Conservation (phyloP, 2,329 filamentous ascomycete genomes). For the Aspergillus udagawae region DNA sequence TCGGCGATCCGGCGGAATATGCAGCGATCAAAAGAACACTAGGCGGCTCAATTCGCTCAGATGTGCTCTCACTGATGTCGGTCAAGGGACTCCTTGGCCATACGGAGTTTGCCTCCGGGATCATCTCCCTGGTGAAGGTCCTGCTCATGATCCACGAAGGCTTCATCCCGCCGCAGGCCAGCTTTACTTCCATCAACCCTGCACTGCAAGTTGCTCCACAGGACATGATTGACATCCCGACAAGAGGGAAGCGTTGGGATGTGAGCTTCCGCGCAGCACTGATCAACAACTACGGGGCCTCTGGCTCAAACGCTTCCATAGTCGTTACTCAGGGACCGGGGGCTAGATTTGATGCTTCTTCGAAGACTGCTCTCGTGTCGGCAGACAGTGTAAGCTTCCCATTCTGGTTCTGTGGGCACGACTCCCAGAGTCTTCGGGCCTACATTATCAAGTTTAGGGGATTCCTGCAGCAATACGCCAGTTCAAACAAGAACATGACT, state of each 20-base stretch:
- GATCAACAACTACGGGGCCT: slow-evolving; percentile 18
- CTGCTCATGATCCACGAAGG: slow-evolving; percentile 25
- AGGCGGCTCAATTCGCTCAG: slow-evolving; percentile 6
- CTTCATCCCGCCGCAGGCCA: slow-evolving; percentile 23
- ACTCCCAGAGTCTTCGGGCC: not conserved
- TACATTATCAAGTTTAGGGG: not conserved
- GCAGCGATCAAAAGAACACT: slow-evolving; percentile 19
- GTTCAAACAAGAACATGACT: not conserved
- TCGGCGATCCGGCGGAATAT: slow-evolving; percentile 29
- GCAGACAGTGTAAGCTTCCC: not conserved
- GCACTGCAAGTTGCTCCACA: slow-evolving; percentile 6
- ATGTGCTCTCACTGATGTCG: slow-evolving; percentile 22
- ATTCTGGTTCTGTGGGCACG: slow-evolving; percentile 2
- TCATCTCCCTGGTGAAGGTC: slow-evolving; percentile 25
- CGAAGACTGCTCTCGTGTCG: slow-evolving; percentile 7
- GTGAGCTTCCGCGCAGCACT: slow-evolving; percentile 18
- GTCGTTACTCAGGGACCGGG: slow-evolving; percentile 1
- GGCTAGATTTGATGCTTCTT: not conserved
- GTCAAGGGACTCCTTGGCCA: slow-evolving; percentile 35
- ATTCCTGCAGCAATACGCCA: not conserved
- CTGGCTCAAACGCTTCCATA: slow-evolving; percentile 10
- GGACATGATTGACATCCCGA: slow-evolving; percentile 11
- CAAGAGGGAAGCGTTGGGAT: slow-evolving; percentile 10
- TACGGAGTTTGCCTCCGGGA: slow-evolving; percentile 28
- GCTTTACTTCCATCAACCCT: slow-evolving; percentile 19